Percentiles rank a stretch among this genome's conserved stretches.
phyloP scores from a whole-genome alignment of 192 early-diverging fungal genomes.

The Coemansia sp. region DNA sequence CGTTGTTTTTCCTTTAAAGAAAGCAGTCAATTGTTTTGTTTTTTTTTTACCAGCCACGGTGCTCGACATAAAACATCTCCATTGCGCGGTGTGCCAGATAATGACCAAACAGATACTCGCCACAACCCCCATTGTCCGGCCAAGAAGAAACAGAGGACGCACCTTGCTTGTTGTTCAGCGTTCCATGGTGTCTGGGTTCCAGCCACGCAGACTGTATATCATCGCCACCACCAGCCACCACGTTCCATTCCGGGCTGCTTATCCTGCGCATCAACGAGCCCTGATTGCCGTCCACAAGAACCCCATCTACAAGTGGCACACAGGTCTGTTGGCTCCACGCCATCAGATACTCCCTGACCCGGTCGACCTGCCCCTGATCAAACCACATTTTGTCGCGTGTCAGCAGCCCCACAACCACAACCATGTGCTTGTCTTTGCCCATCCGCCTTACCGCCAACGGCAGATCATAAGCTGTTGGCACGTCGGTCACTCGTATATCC shows the following conservation, averaged over 20 bases:
- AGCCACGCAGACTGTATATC: neutral
- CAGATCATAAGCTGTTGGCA: slow-evolving; percentile 43
- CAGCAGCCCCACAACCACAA: slow-evolving; percentile 35
- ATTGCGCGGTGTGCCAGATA: slow-evolving; percentile 52
- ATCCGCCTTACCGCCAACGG: slow-evolving; percentile 43
- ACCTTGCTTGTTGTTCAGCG: neutral
- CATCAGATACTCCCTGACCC: slow-evolving; percentile 37
- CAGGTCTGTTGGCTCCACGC: slow-evolving; percentile 33
- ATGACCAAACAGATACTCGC: slow-evolving; percentile 31
- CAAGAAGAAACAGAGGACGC: neutral
- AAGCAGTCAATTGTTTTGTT: slow-evolving; percentile 2
- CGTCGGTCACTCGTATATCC: slow-evolving; percentile 46
- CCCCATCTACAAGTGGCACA: slow-evolving; percentile 43
- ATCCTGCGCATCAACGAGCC: slow-evolving; percentile 14
- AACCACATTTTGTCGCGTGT: slow-evolving; percentile 43
- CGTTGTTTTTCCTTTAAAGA: no score
- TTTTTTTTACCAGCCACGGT: slow-evolving; percentile 42
- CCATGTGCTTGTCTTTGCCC: slow-evolving; percentile 37
- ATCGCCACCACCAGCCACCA: slow-evolving; percentile 16
- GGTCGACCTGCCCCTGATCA: slow-evolving; percentile 28
- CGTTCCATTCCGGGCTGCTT: slow-evolving; percentile 20
- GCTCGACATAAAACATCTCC: slow-evolving; percentile 55
- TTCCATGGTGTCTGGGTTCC: neutral
- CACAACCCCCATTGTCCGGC: neutral
- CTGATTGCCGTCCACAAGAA: slow-evolving; percentile 19